A percentile compares a stretch with the other conserved stretches of the same genome.
Conservation (phyloP, 2,329 filamentous ascomycete genomes). For the Aspergillus luchuensis region DNA sequence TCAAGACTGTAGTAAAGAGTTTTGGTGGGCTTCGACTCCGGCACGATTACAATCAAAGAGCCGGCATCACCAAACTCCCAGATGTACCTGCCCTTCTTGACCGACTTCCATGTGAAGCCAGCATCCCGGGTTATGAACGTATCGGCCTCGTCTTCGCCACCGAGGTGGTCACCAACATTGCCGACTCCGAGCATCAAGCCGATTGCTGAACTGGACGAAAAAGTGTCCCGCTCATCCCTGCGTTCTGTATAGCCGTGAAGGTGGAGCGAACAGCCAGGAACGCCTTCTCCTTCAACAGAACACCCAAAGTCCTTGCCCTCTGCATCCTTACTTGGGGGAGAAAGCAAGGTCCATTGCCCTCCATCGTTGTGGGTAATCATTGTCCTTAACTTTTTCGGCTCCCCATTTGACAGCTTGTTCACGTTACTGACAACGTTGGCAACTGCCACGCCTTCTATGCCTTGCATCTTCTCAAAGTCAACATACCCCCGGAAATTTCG, state of each 20-base stretch:
- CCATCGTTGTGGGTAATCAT: constrained; percentile 97
- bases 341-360: constrained; percentile 76
- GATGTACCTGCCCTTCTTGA: constrained; percentile 84
- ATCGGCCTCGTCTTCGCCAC: constrained; percentile 69
- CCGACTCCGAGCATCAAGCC: constrained; percentile 89
- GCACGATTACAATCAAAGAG: constrained; percentile 84
- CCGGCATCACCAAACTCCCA: constrained; percentile 98
- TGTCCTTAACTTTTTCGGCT: constrained; percentile 78
- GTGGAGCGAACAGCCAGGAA: constrained; percentile 77
- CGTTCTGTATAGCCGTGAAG: constrained; percentile 96
- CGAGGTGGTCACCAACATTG: constrained; percentile 78
- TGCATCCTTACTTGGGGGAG: constrained; percentile 69
- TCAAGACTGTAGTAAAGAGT: constrained; percentile 75
- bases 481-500: constrained; percentile 75
- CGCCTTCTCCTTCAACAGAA: constrained; percentile 54
- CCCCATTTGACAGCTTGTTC: constrained; percentile 59
- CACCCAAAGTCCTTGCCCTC: constrained; percentile 74
- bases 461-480: constrained; percentile 94
- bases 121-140: constrained; percentile 91
- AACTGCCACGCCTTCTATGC: constrained; percentile 84
- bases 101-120: constrained; percentile 82
- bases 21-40: constrained; percentile 68
- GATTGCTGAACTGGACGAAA: constrained; percentile 82
- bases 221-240: constrained; percentile 76
- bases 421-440: constrained; percentile 83